Evolutionary conservation across 2,329 filamentous ascomycete species (phyloP), one percentile per base, ranked within the genome.

Genomic region (Cercospora sp.): DNA sequence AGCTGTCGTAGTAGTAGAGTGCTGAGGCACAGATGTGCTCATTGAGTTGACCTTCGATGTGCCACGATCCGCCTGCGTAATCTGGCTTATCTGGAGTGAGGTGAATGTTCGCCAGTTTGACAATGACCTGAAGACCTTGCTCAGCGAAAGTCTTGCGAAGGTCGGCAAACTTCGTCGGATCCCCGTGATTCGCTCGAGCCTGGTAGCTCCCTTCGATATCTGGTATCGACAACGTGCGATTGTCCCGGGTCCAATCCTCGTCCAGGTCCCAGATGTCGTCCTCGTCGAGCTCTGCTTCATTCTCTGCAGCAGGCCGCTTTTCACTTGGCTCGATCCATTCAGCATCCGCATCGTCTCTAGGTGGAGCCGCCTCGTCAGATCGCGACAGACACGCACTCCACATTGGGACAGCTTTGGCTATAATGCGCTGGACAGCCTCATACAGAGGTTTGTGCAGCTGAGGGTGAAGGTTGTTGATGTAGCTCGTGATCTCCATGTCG

Each of bases 1-100:
- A 83, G 57, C 76, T 79, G 67, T 89, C 85, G 71, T 87, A 87
- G 75, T 89, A 88, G 77, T 88, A 89, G 18, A 91, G 79, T 0
- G 88, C 86, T 0, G 87, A 88, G 0, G 87, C 87, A 70, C 83
- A 84, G 42, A 91, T 89, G 69, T 85, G 85, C 76, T 91, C 89
- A 72, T 91, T 90, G 78, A 80, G 72, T 30, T 70, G 70, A 7
- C 80, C 80, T 70, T 82, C 80, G n/a, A 84, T 73, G 70, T 88
- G 86, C 83, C 86, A 88, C 1, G 77, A 79, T 0, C 86, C 86
- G 16, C 84, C 84, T 0, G 78, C 76, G 69, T 87, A 90, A 0
- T 74, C 73, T 0, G 88, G 85, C 2, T 86, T 83, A 18, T 86
- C 84, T 0, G 88, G 88, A 0, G 83, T 87, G 0, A 90, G 80